Base-by-base conservation (phyloP, 2,329 filamentous ascomycete species). In the Ceratocystis huliohia region DNA sequence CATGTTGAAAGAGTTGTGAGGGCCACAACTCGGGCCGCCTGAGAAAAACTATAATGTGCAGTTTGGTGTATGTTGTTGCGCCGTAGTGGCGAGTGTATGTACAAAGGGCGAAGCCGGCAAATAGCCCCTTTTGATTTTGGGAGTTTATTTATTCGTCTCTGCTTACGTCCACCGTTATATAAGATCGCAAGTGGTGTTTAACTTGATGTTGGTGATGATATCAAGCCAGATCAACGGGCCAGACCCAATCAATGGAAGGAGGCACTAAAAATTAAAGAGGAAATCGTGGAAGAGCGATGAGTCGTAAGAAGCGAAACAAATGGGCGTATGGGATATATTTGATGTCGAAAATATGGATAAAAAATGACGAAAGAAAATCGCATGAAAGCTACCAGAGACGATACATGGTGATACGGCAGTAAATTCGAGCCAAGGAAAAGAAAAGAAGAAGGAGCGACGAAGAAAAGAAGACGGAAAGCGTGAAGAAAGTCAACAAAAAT, bases 191-290 rank as follows among this genome's bases (percentile, higher is more conserved):
- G 46, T 25, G n/a, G 57, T 64, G 69, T 68, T 63, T 69, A 45
- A 28, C 63, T 30, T 66, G 57, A 57, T 68, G 68, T 68, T 69
- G 70, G 69, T 69, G 72, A 71, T 71, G 71, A 70, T 68, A 66
- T 69, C 69, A 71, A 74, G 73, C 74, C 70, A 71, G 70, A 75
- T 74, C 67, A 69, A 71, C 74, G 71, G 72, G 71, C 77, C 37
- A 13, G 48, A 25, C 8, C 78, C 78, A 80, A 70, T 80, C 78
- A 79, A 80, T 80, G 79, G 53, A 78, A 77, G 71, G 69, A 69
- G 70, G 69, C 69, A 67, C 71, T 72, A 72, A 72, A 72, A 71
- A 72, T 72, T 72, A 73, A 69, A 69, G 69, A 71, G 70, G 20
- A 50, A 50, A 50, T 20, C 44, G 53, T 20, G 50, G 53, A 30